Percentiles rank a stretch among this genome's conserved stretches.
These are phyloP conservation scores for Phalaenopsis aphrodite DNA, from an alignment of 106 monocot species.

Conservation along the genomic window DNA sequence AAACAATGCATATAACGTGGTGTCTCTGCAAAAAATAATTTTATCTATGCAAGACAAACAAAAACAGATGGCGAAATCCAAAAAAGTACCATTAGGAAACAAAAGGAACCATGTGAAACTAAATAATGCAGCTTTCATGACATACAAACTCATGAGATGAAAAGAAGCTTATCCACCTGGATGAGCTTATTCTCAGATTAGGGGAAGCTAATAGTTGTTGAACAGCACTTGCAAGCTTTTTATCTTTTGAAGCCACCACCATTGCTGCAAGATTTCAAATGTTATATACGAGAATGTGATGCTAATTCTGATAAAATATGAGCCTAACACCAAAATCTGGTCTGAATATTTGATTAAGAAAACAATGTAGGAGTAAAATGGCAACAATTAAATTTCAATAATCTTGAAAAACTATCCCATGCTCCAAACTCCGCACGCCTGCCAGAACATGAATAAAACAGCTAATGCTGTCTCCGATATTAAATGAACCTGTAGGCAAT, in stretches of 20 bases:
- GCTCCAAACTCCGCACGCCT: background rate
- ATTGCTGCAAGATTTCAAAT: constrained; percentile 51
- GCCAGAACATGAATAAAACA: background rate
- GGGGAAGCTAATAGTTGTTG: constrained; percentile 92
- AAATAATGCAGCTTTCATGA: background rate
- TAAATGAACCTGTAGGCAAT: constrained; percentile 76
- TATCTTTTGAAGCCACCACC: constrained; percentile 96
- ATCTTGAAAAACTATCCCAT: background rate
- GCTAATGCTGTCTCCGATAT: background rate
- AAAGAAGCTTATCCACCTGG: constrained; percentile 34
- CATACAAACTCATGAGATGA: background rate
- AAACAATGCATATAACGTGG: background rate
- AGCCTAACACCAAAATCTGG: background rate
- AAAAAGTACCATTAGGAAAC: too few relatives aligned
- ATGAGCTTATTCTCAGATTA: constrained; percentile 77
- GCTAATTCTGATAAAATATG: background rate
- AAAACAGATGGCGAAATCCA: too few relatives aligned
- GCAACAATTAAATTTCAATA: background rate
- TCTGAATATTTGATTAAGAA: background rate
- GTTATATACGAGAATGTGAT: background rate
- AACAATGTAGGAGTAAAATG: too few relatives aligned
- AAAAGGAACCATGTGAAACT: background rate
- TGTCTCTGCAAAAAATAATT: too few relatives aligned
- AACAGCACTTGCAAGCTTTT: constrained; percentile 57
- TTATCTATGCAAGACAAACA: too few relatives aligned